Evolutionary conservation across 2,329 filamentous ascomycete genomes (phyloP), one percentile per base, ranked within the genome.

Genomic region (Cladosporium sp.): DNA sequence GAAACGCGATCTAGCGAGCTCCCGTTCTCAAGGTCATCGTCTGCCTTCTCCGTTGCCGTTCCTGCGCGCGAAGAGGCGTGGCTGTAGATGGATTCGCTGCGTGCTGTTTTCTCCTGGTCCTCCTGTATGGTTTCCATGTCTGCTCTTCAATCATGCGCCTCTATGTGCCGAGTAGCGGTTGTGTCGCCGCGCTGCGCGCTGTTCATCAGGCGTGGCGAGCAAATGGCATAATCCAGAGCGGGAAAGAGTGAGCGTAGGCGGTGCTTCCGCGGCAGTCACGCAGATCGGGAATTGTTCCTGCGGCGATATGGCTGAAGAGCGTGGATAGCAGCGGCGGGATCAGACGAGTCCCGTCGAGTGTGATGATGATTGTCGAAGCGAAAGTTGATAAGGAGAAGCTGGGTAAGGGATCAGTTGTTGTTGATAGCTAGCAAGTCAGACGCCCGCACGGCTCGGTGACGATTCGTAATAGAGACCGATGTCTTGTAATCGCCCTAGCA

Each of bases 31-130:
- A 48, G 27, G 17, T 48, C 45, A 9, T 48, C 44, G 15, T 47
- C 45, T 4, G 24, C 45, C 9, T 24, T 17, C 20, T 18, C 29
- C 24, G 32, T 36, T 12, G 37, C 22, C 17, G 29, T 29, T 29
- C 37, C 45, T 40, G 45, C 19, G 24, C 37, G 45, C 27, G 45
- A 48, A 20, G 45, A 48, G 24, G 45, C 37, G 45, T 34, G 45
- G 37, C 45, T 48, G 36, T 30, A 22, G 18, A 48, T 40, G 27
- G 45, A 48, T n/a, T 48, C 45, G 8, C 36, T 40, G 27, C 45
- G 30, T n/a, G 9, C 22, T 19, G n/a, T 34, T 11, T 37, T 41
- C 4, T 22, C 24, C 1, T 40, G 24, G 18, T 36, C 32, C 37
- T 48, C 45, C 5, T 29, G 45, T 48, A 41, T 48, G 1, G 37